Evolutionary conservation across 208 protist genomes (phyloP), one percentile per base, ranked within the genome.

Genomic region (Trypanosoma brucei): DNA sequence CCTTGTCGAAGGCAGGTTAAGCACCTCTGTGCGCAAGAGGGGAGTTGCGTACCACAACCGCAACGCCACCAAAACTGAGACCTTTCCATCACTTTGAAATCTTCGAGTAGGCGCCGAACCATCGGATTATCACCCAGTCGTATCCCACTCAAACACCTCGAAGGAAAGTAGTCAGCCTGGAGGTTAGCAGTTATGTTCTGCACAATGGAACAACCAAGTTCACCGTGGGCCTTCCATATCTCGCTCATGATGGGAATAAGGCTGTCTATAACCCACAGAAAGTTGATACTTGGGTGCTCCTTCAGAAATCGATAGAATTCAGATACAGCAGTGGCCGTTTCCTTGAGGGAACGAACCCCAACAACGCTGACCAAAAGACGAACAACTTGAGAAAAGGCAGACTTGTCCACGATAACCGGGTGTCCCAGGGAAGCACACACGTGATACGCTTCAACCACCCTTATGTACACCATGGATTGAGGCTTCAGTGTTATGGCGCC

Each of bases 51-150:
- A 0, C 86, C 86, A 62, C 86, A 93, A 5, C 86, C 83, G 65
- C 86, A 93, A 33, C 30, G 37, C 86, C 86, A 93, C 83, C 83
- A 93, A 55, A 90, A 93, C 0, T 71, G 59, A 50, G 56, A 8
- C 30, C 55, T 67, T 38, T 75, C 62, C 3, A 74, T 79, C 14
- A 88, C 39, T 11, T 68, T 31, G 63, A 88, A 88, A 40, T 69
- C 51, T 39, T 90, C 75, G 57, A 88, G 58, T 34, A 78, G 68
- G 33, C 59, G 74, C 11, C 78, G 75, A 36, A 93, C 76, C 22
- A 49, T 42, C 2, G 83, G 80, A 62, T 84, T 86, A 37, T 76
- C 67, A 14, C 63, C 42, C 9, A 93, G 56, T 14, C 74, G 63
- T 9, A 93, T 67, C 0, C 83, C 83, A n/a, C 54, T 71, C 2